These are phyloP conservation scores for Pseudopithomyces chartarum DNA, from an alignment of 2,329 filamentous ascomycete genomes.

Conservation along the genomic window DNA sequence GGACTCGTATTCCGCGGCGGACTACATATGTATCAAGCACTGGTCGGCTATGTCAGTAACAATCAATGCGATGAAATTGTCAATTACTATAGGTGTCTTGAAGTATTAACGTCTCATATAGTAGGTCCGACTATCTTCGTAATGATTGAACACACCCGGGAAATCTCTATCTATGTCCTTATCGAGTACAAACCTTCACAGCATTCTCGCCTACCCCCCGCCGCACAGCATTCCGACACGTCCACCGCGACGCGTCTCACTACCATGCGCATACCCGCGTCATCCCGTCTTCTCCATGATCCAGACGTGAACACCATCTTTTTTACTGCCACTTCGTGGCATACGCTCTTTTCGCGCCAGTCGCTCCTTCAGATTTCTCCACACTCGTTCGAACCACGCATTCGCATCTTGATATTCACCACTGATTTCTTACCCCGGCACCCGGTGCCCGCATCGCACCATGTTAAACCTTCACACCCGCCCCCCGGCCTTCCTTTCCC, in stretches of 20 bases:
- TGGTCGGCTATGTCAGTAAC: neutral
- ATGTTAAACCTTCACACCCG: neutral
- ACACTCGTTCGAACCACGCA: neutral
- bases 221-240: constrained; percentile 7
- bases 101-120: too few species aligned
- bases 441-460: neutral
- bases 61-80: neutral
- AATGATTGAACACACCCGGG: neutral
- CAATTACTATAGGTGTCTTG: neutral
- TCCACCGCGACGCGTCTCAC: constrained; percentile 5
- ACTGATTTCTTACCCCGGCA: neutral
- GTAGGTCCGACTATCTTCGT: too few species aligned
- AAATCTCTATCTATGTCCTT: neutral
- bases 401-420: neutral
- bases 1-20: neutral
- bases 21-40: too few species aligned
- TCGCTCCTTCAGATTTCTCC: constrained; percentile 1
- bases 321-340: neutral
- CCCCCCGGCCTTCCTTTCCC: neutral
- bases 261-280: neutral
- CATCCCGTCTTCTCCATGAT: neutral
- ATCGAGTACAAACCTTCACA: neutral
- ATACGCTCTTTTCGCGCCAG: constrained; percentile 3
- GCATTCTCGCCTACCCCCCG: neutral
- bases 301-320: constrained; percentile 1